These are phyloP conservation scores for Cenococcum geophilum DNA, from an alignment of 495 filamentous ascomycete genomes.

Conservation along the genomic window DNA sequence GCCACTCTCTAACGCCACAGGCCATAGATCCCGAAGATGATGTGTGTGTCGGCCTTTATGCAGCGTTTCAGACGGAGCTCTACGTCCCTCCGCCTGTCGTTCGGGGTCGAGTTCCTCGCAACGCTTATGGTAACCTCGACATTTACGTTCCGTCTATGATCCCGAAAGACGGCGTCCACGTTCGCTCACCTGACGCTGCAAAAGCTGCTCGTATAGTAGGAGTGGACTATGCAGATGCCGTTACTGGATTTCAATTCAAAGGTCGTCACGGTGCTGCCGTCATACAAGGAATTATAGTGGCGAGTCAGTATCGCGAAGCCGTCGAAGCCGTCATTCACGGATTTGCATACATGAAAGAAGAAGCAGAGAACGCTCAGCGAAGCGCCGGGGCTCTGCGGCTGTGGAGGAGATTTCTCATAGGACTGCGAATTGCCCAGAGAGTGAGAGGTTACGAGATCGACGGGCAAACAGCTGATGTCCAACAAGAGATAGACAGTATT, in stretches of 20 bases:
- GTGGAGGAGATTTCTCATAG: constrained; percentile 74
- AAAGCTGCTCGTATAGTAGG: constrained; percentile 70
- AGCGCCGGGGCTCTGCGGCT: constrained; percentile 54
- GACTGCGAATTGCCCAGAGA: constrained; percentile 69
- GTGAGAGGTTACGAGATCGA: constrained; percentile 58
- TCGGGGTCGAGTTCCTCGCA: constrained; percentile 71
- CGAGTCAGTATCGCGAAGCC: constrained; percentile 62
- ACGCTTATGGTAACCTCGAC: constrained; percentile 84
- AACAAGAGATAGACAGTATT: constrained; percentile 23
- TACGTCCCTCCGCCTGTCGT: constrained; percentile 73
- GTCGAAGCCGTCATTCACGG: constrained; percentile 60
- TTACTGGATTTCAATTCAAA: constrained; percentile 83
- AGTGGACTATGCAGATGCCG: constrained; percentile 80
- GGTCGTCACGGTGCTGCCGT: constrained; percentile 77
- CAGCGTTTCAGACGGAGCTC: constrained; percentile 63
- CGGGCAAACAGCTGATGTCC: constrained; percentile 38
- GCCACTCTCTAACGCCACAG: constrained; percentile 10
- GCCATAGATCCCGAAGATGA: constrained; percentile 30
- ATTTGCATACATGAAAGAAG: constrained; percentile 55
- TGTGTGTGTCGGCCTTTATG: constrained; percentile 57
- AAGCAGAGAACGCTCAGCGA: constrained; percentile 52
- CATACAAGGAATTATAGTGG: constrained; percentile 67
- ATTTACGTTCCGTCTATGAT: constrained; percentile 91
- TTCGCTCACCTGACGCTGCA: constrained; percentile 58
- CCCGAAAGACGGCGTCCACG: constrained; percentile 70